Conservation (phyloP, 768 basidiomycete genomes). For the Boletus patriciae region DNA sequence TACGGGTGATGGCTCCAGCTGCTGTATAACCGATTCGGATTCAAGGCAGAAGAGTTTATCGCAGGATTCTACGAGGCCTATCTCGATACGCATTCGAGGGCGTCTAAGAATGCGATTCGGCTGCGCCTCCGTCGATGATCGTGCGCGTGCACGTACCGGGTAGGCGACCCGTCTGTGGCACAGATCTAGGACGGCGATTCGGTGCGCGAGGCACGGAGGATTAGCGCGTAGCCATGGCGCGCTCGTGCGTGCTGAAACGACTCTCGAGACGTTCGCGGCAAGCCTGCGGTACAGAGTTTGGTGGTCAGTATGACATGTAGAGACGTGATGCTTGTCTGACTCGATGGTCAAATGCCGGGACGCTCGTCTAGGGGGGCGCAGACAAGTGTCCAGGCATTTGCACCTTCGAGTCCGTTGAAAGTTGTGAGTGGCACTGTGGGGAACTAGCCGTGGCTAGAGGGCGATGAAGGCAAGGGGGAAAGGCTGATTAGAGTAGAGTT, state of each 20-base stretch:
- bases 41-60: constrained; percentile 84
- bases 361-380: background rate
- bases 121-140: constrained; percentile 64
- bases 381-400: constrained; percentile 10
- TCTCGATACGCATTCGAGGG: constrained; percentile 63
- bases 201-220: background rate
- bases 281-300: background rate
- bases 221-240: background rate
- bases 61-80: constrained; percentile 81
- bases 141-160: background rate
- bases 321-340: background rate
- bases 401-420: background rate
- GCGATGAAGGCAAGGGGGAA: too few species aligned
- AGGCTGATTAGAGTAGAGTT: too few species aligned
- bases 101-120: constrained; percentile 79
- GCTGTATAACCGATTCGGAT: constrained; percentile 82
- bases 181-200: background rate
- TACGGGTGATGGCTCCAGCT: constrained; percentile 42
- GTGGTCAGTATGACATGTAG: too few species aligned
- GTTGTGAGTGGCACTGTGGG: background rate
- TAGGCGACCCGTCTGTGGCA: background rate
- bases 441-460: too few species aligned
- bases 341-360: background rate
- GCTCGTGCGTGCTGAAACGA: background rate
- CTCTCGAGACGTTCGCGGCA: background rate